Evolutionary conservation across 1,284 basidiomycete genomes (phyloP).

Genomic region (Ceratobasidium sp.): DNA sequence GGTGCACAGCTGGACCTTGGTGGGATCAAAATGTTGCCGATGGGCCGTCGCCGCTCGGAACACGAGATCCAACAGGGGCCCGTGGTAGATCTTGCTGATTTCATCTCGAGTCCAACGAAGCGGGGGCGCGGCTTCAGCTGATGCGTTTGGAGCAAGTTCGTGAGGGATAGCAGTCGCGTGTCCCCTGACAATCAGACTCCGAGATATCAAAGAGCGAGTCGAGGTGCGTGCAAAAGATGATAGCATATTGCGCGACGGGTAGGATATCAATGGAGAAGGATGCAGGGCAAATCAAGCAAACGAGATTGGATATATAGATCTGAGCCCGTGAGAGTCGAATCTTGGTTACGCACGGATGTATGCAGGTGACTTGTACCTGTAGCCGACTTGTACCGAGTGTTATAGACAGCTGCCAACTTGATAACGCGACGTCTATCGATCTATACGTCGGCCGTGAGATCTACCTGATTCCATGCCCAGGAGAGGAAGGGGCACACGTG

Average conservation of each 20-base stretch:
- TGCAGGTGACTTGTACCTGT: conserved; percentile 13
- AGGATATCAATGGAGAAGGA: neutral
- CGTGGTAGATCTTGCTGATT: conserved; percentile 78
- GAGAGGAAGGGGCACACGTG: conserved; percentile 1
- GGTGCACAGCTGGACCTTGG: conserved; percentile 94
- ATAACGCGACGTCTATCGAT: conserved; percentile 20
- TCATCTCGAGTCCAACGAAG: conserved; percentile 69
- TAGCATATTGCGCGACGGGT: conserved; percentile 11
- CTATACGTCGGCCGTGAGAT: conserved; percentile 21
- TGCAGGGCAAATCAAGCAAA: conserved; percentile 17
- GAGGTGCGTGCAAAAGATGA: conserved; percentile 14
- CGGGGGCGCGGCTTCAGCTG: neutral
- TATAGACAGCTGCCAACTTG: conserved; percentile 1
- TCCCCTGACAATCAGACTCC: neutral
- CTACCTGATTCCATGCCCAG: conserved; percentile 2
- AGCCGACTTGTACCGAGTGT: neutral
- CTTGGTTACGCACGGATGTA: conserved; percentile 10
- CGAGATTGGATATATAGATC: conserved; percentile 24
- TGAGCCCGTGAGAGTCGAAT: conserved; percentile 20
- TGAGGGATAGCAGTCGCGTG: conserved; percentile 24
- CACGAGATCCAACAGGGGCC: conserved; percentile 84
- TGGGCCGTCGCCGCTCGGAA: conserved; percentile 86
- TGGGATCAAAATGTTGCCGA: conserved; percentile 84
- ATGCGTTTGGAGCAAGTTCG: neutral
- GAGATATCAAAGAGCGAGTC: neutral